phyloP scores from a whole-genome alignment of 2,329 filamentous ascomycete genomes.

The Reticulascus tulasneorum region DNA sequence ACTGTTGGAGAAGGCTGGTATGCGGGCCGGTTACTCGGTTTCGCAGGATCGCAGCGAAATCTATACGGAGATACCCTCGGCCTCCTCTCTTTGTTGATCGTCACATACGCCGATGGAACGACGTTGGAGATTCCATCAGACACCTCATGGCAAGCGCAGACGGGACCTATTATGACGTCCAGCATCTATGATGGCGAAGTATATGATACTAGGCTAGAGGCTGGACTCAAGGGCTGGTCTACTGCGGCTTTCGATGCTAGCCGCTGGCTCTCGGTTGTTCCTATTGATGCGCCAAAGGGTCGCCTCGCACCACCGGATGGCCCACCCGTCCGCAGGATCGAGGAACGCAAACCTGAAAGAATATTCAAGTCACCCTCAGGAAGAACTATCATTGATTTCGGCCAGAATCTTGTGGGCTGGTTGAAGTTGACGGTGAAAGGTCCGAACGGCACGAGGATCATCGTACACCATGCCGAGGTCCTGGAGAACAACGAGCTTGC shows the following conservation, averaged over 20 bases:
- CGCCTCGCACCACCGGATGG: neutral
- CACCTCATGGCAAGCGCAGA: neutral
- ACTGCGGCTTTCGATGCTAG: neutral
- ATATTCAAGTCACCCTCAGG: constrained; percentile 27
- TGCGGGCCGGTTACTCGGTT: constrained; percentile 23
- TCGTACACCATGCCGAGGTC: constrained; percentile 36
- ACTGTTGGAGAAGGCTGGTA: constrained; percentile 44
- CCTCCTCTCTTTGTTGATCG: neutral
- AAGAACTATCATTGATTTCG: constrained; percentile 37
- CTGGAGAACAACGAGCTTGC: constrained; percentile 36
- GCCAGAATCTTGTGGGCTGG: constrained; percentile 39
- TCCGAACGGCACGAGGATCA: constrained; percentile 19
- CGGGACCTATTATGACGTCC: constrained; percentile 7
- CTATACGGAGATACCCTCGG: constrained; percentile 18
- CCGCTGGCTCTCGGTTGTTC: constrained; percentile 7
- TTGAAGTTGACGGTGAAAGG: constrained; percentile 20
- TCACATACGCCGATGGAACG: constrained; percentile 3
- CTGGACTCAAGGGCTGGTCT: constrained; percentile 5
- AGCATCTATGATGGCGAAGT: constrained; percentile 15
- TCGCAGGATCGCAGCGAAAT: constrained; percentile 15
- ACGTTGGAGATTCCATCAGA: neutral
- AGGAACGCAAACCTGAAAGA: constrained; percentile 21
- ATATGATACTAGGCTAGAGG: constrained; percentile 9
- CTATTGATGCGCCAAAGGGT: no score
- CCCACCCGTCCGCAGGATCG: constrained; percentile 16